Evolutionary conservation across 352 stramenopile species (phyloP).

Genomic region (Pythium coloratum): DNA sequence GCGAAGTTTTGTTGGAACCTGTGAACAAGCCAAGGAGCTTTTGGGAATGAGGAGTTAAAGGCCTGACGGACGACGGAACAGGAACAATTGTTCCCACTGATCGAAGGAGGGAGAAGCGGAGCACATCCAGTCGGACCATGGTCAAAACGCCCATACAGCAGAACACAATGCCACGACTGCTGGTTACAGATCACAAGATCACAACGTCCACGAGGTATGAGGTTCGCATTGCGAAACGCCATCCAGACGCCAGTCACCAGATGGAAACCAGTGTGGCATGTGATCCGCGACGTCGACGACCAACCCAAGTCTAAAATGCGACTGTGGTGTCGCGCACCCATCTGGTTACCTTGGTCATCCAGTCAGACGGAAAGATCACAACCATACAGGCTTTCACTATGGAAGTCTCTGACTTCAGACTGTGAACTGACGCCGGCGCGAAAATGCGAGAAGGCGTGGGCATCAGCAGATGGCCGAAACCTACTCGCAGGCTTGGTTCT

Average conservation of each 20-base stretch:
- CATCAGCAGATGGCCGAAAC: neutral
- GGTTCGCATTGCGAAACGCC: neutral
- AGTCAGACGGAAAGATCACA: neutral
- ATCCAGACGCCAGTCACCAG: constrained; percentile 2
- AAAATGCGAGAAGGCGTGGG: constrained; percentile 7
- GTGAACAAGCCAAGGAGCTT: constrained; percentile 7
- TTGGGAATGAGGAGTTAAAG: constrained; percentile 18
- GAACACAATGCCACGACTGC: neutral
- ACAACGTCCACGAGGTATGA: neutral
- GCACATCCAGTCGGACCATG: neutral
- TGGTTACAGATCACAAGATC: neutral
- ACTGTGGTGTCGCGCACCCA: constrained; percentile 5
- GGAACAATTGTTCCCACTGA: neutral
- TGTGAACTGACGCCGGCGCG: neutral
- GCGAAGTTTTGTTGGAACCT: neutral
- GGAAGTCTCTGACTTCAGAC: neutral
- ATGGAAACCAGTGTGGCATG: constrained; percentile 8
- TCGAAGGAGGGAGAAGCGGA: neutral
- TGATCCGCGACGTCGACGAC: neutral
- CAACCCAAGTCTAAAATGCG: neutral
- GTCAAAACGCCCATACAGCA: neutral
- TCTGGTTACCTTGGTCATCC: constrained; percentile 14
- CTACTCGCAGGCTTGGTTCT: neutral
- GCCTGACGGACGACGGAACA: neutral
- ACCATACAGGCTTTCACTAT: neutral